Base-by-base conservation (phyloP, 441 rosid species). In the Populus trichocarpa region DNA sequence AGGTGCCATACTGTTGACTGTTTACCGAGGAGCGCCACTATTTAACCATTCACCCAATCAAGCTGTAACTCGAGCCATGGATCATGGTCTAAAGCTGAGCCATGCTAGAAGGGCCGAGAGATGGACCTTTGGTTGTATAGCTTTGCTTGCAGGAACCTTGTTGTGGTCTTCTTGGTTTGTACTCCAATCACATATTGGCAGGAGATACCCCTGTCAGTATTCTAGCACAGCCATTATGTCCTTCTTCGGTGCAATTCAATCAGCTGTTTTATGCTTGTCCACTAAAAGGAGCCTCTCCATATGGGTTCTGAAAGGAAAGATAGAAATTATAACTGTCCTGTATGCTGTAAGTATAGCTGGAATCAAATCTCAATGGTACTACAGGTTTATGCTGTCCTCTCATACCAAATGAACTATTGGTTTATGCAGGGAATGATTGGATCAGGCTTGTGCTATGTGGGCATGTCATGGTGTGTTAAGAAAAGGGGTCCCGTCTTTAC, bases 391-490 rank as follows among this genome's bases (percentile, higher is more conserved):
- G 57, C 0, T 59, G 20, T 63, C 5, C 3, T 12, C 14, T 50
- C 18, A 10, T 5, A 4, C 16, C 10, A 42, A 1, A 6, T 16
- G 57, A 72, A 72, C 38, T 11, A 33, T 2, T 12, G 28, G 3
- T 32, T 13, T 73, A 30, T 74, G 83, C 82, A 91, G 92, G 95
- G 93, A 66, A 88, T 86, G 78, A 78, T 89, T 28, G 92, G 91
- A 53, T 89, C 32, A 3, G 32, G 32, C 4, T 4, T 28, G 4
- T 28, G 30, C 30, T 28, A 28, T 2, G 30, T 28, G 66, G 92
- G 91, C 46, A 83, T 91, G 93, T 79, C 93, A 16, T 89, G 95
- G 95, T 91, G 92, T 78, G 90, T 88, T 7, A 88, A 91, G 88
- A 84, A 86, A 78, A 85, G 87, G 80, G 95, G 89, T 50, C 92